Evolutionary conservation across 352 stramenopile genomes (phyloP).

Genomic region (Albugo laibachii): DNA sequence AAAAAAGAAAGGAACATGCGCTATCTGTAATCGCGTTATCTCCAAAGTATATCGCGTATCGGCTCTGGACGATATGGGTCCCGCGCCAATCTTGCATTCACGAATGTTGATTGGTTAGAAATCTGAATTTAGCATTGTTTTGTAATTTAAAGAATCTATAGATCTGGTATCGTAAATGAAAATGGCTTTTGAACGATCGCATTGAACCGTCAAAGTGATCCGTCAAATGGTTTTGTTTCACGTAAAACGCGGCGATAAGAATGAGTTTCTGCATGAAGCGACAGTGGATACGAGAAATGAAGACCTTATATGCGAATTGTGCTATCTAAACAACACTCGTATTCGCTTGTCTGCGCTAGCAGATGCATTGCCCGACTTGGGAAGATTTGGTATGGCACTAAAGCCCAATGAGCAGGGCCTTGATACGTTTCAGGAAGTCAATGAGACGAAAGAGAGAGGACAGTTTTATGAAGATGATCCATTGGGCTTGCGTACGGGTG

Average conservation of each 20-base stretch:
- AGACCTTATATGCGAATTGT: slow-evolving; percentile 64
- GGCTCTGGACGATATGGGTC: too few relatives aligned
- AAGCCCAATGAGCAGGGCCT: slow-evolving; percentile 62
- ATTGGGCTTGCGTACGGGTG: slow-evolving; percentile 67
- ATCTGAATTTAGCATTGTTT: too few relatives aligned
- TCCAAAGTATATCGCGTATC: too few relatives aligned
- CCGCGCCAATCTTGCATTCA: too few relatives aligned
- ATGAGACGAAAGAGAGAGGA: slow-evolving; percentile 25
- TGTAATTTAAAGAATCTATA: too few relatives aligned
- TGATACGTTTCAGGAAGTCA: slow-evolving; percentile 62
- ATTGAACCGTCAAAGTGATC: too few relatives aligned
- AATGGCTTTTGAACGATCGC: too few relatives aligned
- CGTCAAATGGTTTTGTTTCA: slow-evolving; percentile 72
- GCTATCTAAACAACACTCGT: slow-evolving; percentile 63
- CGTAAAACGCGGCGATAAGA: slow-evolving; percentile 73
- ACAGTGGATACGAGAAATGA: slow-evolving; percentile 58
- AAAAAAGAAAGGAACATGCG: too few relatives aligned
- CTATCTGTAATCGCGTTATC: too few relatives aligned
- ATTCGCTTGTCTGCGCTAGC: slow-evolving; percentile 47
- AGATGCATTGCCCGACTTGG: slow-evolving; percentile 59
- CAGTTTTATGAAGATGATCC: slow-evolving; percentile 77
- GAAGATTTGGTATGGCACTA: slow-evolving; percentile 74
- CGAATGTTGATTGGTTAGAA: too few relatives aligned
- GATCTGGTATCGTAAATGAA: too few relatives aligned
- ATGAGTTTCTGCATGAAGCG: slow-evolving; percentile 84